Evolutionary conservation across 2,329 filamentous ascomycete species (phyloP).

Genomic region (Aspergillus piperis): DNA sequence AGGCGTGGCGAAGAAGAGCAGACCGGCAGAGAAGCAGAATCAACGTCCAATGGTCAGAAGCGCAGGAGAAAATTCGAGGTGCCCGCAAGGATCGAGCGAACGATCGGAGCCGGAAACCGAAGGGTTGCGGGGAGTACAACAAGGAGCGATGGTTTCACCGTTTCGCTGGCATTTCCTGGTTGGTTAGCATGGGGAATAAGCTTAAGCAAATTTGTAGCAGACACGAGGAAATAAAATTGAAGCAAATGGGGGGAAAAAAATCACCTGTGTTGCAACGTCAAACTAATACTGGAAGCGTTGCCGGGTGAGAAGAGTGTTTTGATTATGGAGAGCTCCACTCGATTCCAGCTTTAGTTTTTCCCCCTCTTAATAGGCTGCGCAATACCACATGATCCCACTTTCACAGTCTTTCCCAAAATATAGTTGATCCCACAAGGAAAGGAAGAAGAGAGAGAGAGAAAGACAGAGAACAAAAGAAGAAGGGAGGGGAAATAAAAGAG

Average conservation of each 20-base stretch:
- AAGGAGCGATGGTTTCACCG: constrained; percentile 1
- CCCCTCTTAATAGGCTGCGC: constrained; percentile 2
- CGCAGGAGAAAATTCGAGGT: not conserved
- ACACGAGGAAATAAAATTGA: not conserved
- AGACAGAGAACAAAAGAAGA: too few relatives aligned
- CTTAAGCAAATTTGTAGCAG: not conserved
- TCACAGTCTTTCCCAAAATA: not conserved
- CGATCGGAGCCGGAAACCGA: not conserved
- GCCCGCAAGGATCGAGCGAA: not conserved
- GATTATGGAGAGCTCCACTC: not conserved
- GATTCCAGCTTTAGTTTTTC: constrained; percentile 12
- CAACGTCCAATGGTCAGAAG: not conserved
- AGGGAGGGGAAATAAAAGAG: too few relatives aligned
- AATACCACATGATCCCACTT: not conserved
- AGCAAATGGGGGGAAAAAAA: not conserved
- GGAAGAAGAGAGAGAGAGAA: too few relatives aligned
- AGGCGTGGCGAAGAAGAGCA: not conserved
- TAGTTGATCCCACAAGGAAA: too few relatives aligned
- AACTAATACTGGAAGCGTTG: not conserved
- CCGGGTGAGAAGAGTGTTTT: not conserved
- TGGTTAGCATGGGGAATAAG: not conserved
- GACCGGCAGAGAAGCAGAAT: not conserved
- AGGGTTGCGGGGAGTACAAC: not conserved
- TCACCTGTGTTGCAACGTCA: not conserved
- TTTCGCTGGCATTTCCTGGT: not conserved